A percentile compares a stretch with the other conserved stretches of the same genome.
Conservation (phyloP, 2,329 filamentous ascomycete genomes). For the Eutypella sp. region DNA sequence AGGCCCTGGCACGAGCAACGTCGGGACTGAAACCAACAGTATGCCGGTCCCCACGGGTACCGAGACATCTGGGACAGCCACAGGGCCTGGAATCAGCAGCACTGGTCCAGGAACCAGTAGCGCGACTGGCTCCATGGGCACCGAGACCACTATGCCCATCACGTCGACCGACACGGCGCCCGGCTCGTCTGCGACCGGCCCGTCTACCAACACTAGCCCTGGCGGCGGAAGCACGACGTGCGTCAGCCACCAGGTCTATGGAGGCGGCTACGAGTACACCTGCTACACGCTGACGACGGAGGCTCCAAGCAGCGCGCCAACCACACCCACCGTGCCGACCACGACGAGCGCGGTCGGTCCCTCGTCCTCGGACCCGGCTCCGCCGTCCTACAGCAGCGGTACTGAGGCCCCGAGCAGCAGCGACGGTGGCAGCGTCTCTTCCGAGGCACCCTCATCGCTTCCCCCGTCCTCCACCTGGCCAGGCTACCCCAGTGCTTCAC, state of each 20-base stretch:
- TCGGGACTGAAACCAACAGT: background rate
- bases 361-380: conserved; percentile 7
- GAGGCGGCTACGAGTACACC: conserved; percentile 16
- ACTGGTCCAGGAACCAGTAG: background rate
- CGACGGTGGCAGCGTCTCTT: background rate
- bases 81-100: background rate
- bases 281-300: conserved; percentile 13
- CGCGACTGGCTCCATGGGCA: background rate
- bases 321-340: conserved; percentile 6
- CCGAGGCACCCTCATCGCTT: background rate
- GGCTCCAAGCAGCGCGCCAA: background rate
- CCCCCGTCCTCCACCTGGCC: background rate
- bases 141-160: background rate
- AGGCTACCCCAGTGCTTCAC: background rate
- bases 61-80: background rate
- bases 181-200: no score
- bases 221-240: conserved; percentile 16
- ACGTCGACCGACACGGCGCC: conserved; percentile 1
- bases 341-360: conserved; percentile 9
- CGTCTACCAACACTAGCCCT: no score
- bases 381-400: background rate
- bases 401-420: no score
- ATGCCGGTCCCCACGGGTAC: background rate
- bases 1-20: background rate
- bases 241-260: conserved; percentile 11